Percentiles rank a stretch among this genome's conserved stretches.
Conservation (phyloP, 2,329 filamentous ascomycete genomes). For the Talaromyces rugulosus region DNA sequence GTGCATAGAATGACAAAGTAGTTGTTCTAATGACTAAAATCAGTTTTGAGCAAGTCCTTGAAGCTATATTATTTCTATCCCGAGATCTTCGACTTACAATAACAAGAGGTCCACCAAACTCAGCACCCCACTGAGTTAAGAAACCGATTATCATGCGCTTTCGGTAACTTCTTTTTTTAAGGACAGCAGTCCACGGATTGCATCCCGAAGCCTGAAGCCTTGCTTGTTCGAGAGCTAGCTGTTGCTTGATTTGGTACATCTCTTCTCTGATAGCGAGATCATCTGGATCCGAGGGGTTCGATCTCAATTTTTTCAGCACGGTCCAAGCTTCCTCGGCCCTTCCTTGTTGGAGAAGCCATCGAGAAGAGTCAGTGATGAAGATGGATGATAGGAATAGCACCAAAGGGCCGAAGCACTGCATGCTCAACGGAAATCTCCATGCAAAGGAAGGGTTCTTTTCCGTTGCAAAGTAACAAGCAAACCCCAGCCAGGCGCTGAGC, state of each 20-base stretch:
- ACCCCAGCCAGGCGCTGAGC: conserved; percentile 43
- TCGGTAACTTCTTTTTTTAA: conserved; percentile 46
- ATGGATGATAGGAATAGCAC: conserved; percentile 38
- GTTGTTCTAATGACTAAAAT: conserved; percentile 35
- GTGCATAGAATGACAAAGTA: conserved; percentile 45
- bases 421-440: conserved; percentile 44
- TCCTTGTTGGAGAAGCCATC: conserved; percentile 49
- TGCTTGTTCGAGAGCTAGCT: conserved; percentile 40
- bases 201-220: conserved; percentile 37
- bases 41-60: not conserved
- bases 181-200: conserved; percentile 43
- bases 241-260: conserved; percentile 45
- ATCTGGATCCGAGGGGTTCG: conserved; percentile 34
- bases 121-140: conserved; percentile 51
- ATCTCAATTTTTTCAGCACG: conserved; percentile 39
- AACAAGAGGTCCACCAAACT: conserved; percentile 46
- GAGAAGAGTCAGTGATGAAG: conserved; percentile 45
- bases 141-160: conserved; percentile 52
- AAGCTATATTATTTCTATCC: not conserved
- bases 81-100: conserved; percentile 37
- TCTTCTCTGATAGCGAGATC: conserved; percentile 45
- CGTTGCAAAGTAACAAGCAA: conserved; percentile 42
- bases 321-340: conserved; percentile 43
- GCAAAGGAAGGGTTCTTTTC: conserved; percentile 34
- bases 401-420: conserved; percentile 38